Evolutionary conservation across 2,329 filamentous ascomycete genomes (phyloP).

Genomic region (Colletotrichum ledebouriae): DNA sequence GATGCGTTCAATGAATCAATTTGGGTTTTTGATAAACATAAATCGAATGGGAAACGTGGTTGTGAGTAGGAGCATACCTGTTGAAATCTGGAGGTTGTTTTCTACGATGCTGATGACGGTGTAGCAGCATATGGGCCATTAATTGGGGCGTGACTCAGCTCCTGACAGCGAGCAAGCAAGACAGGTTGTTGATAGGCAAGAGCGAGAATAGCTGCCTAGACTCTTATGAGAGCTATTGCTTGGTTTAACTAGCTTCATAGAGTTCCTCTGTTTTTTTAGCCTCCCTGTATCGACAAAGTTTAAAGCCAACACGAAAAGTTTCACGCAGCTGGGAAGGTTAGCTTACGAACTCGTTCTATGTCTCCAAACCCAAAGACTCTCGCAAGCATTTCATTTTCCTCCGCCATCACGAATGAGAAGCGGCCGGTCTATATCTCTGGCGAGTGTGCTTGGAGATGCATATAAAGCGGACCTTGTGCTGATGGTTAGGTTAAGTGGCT

Average conservation of each 20-base stretch:
- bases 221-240: not conserved
- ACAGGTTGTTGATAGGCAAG: not conserved
- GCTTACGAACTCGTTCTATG: not conserved
- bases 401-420: not conserved
- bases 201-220: not conserved
- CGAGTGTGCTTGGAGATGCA: not conserved
- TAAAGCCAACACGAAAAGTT: not conserved
- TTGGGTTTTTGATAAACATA: not conserved
- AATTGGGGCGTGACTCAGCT: not conserved
- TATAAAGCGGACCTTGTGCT: not conserved
- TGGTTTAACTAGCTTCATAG: not conserved
- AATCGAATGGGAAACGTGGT: not conserved
- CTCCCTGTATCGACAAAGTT: not conserved
- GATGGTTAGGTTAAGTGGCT: not conserved
- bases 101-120: not conserved
- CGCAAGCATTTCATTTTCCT: constrained; percentile 1
- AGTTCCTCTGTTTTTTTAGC: not conserved
- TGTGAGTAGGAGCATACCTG: not conserved
- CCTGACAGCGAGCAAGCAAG: not conserved
- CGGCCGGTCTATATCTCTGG: not conserved
- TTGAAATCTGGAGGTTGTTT: not conserved
- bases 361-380: not conserved
- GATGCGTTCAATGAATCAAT: not conserved
- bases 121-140: not conserved
- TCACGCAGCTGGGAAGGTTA: not conserved